These are phyloP conservation scores for Penicillium diatomitis DNA, from an alignment of 495 filamentous ascomycete species.

Conservation along the genomic window DNA sequence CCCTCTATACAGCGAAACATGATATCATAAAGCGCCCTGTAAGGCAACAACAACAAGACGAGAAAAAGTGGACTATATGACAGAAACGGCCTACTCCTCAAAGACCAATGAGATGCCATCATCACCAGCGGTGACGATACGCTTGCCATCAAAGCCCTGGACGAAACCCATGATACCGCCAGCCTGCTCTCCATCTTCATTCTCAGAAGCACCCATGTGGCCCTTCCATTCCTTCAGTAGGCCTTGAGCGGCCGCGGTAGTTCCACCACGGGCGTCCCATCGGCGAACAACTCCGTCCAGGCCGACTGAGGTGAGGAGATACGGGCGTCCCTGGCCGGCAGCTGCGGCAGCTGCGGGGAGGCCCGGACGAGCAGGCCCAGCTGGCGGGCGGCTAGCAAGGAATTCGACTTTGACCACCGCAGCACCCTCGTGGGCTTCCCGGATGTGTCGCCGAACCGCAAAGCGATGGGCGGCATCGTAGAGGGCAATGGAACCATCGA, in stretches of 20 bases:
- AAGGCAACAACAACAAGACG: not conserved
- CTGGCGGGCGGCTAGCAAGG: conserved; percentile 36
- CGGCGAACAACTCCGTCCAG: conserved; percentile 79
- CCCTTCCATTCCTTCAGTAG: conserved; percentile 74
- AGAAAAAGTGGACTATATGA: not conserved
- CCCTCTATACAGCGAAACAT: conserved; percentile 11
- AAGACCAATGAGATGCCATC: conserved; percentile 68
- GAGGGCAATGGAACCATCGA: conserved; percentile 83
- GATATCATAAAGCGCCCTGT: conserved; percentile 14
- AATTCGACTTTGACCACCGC: conserved; percentile 92
- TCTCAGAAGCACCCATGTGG: conserved; percentile 69
- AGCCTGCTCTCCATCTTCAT: conserved; percentile 42
- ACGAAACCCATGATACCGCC: conserved; percentile 88
- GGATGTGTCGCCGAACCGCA: conserved; percentile 68
- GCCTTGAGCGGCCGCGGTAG: conserved; percentile 50
- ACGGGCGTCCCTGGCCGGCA: conserved; percentile 32
- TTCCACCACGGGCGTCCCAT: conserved; percentile 82
- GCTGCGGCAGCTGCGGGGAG: conserved; percentile 18
- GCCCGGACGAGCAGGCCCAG: conserved; percentile 16
- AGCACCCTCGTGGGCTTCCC: conserved; percentile 68
- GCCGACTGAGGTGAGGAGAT: conserved; percentile 69
- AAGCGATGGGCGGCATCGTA: conserved; percentile 80
- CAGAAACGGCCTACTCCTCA: conserved; percentile 27
- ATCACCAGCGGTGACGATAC: conserved; percentile 81
- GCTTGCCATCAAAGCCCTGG: conserved; percentile 55